Evolutionary conservation across 345 rosid genomes (phyloP), one percentile per base, ranked within the genome.

Genomic region (Corymbia maculata): DNA sequence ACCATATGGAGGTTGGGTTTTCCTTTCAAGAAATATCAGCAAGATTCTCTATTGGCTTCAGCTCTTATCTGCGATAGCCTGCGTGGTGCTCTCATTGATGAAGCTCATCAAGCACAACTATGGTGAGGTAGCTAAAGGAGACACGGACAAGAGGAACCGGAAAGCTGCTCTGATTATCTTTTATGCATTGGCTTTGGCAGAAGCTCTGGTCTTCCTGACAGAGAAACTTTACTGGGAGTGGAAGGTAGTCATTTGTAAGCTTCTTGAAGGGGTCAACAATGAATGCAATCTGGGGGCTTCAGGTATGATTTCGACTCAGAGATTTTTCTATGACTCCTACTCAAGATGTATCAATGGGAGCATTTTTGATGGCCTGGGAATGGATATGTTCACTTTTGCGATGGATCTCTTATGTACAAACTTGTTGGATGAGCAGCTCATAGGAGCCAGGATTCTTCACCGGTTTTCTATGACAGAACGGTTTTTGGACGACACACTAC

Each of bases 251-350:
- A 30, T 70, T 45, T 36, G 47, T 70, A 70, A 70, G 47, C 80
- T 70, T 70, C 80, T 70, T 8, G 80, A 70, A 70, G 47, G 13
- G 80, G 80, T 70, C 47, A 70, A 70, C 10, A 6, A 70, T 24
- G 80, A 70, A 70, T 70, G 80, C 26, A 1, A 5, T 9, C 80
- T 70, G 47, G 80, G 80, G 80, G 47, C 26, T 70, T 70, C 47
- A 9, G 80, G 80, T 70, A 52, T 95, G 88, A 91, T 92, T 64
- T 96, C 96, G 0, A 92, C 94, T 87, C 92, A 79, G 87, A 93
- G 97, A 87, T 96, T 96, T 91, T 97, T 96, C 90, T 96, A 96
- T 86, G 98, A 97, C 59, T 95, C 98, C 21, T 97, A 97, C 87
- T 96, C 98, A 1, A 96, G 90, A 88, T 95, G 96, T 88, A 93